Base-by-base conservation (phyloP, 108 stramenopile species). In the Ochromonas danica region DNA sequence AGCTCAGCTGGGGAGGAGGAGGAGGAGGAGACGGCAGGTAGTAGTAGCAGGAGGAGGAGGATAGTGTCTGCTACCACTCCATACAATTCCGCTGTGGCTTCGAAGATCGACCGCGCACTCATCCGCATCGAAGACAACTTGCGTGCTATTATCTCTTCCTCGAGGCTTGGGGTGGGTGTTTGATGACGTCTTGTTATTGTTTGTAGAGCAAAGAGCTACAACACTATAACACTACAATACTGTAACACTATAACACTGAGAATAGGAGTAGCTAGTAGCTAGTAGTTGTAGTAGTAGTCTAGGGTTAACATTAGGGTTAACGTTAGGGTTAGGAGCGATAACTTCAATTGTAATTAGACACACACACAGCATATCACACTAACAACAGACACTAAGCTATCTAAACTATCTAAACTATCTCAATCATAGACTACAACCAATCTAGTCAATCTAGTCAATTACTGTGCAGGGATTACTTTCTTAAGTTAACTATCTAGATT, bases 401-500 rank as follows among this genome's bases (percentile, higher is more conserved):
- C 51, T 57, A 57, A 57, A 57, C 51, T 57, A 57, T 57, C 51
- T 57, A 57, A 57, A 57, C 51, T 57, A 57, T 57, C 51, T 57
- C 51, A 57, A 57, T 57, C 51, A 57, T 57, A 57, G 51, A 57
- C 51, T 57, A 57, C 51, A 57, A 57, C 51, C 51, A 57, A 57
- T 57, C 51, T 57, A 57, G 51, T 57, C 51, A 57, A 57, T 57
- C 51, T 57, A 57, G 51, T 57, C 51, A 57, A 57, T 57, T 57
- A 57, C 51, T 57, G 51, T 57, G 51, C 51, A 57, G 51, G 51
- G 51, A 57, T 57, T 57, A 57, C 51, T 57, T 57, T 57, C 51
- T 57, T 57, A 57, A 57, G 51, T 57, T 57, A 57, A 57, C 51
- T 57, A 57, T 57, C 51, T 57, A 57, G 51, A 57, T 57, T 57